Percentiles rank a stretch among this genome's conserved stretches.
phyloP scores from a whole-genome alignment of 2,329 filamentous ascomycete genomes.

The Alternaria rosae region DNA sequence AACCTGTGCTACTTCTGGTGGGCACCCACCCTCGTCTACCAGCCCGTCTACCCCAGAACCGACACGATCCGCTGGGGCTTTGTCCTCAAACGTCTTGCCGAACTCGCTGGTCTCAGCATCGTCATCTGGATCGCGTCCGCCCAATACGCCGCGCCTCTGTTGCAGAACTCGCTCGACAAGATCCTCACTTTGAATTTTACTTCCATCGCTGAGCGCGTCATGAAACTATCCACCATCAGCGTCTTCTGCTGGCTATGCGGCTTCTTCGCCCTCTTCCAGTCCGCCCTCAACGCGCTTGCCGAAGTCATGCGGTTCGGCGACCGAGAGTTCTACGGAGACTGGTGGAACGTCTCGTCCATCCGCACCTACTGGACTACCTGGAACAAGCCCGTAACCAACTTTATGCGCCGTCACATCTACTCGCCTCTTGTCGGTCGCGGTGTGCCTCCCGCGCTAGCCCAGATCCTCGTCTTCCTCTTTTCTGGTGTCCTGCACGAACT shows the following conservation, averaged over 20 bases:
- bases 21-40: conserved; percentile 95
- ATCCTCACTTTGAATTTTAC: conserved; percentile 80
- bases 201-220: conserved; percentile 84
- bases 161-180: conserved; percentile 88
- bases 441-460: conserved; percentile 74
- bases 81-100: conserved; percentile 80
- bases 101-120: conserved; percentile 78
- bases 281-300: conserved; percentile 86
- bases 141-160: conserved; percentile 89
- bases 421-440: conserved; percentile 86
- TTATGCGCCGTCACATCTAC: conserved; percentile 95
- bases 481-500: conserved; percentile 92
- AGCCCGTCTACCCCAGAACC: conserved; percentile 92
- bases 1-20: conserved; percentile 98
- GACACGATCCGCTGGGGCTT: conserved; percentile 84
- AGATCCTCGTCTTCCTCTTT: conserved; percentile 83
- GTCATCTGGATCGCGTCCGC: conserved; percentile 96
- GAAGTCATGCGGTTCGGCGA: conserved; percentile 92
- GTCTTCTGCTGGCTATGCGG: conserved; percentile 96
- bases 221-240: conserved; percentile 95
- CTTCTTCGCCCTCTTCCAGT: conserved; percentile 97
- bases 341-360: conserved; percentile 88
- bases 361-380: conserved; percentile 93
- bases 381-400: conserved; percentile 97
- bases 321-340: conserved; percentile 93